Evolutionary conservation across 164 flowering plant species (phyloP).

Genomic region (Kingdonia uniflora): DNA sequence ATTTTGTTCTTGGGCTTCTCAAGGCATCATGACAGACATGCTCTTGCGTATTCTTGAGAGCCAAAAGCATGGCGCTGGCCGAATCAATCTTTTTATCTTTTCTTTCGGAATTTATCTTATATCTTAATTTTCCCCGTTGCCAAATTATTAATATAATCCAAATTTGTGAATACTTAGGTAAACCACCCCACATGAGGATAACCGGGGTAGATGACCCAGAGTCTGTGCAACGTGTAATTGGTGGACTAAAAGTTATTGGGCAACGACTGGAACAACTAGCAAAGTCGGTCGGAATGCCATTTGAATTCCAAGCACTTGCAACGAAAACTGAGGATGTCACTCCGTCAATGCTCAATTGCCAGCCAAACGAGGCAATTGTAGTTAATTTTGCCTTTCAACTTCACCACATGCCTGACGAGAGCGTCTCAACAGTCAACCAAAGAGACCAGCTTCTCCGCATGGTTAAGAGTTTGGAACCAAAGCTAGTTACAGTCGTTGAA

Average conservation of each 20-base stretch:
- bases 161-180: conserved; percentile 13
- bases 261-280: conserved; percentile 69
- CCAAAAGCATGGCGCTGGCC: too few relatives aligned
- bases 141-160: too few relatives aligned
- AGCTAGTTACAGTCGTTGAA: conserved; percentile 86
- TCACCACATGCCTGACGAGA: conserved; percentile 99
- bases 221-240: conserved; percentile 73
- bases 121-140: too few relatives aligned
- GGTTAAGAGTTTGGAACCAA: conserved; percentile 78
- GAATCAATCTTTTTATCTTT: too few relatives aligned
- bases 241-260: conserved; percentile 69
- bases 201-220: conserved; percentile 97
- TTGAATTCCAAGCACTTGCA: conserved; percentile 62
- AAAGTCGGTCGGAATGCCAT: conserved; percentile 41
- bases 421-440: conserved; percentile 81
- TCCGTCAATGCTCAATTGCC: conserved; percentile 52
- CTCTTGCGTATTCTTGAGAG: too few relatives aligned
- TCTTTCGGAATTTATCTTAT: too few relatives aligned
- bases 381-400: conserved; percentile 97
- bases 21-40: too few relatives aligned
- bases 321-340: conserved; percentile 45
- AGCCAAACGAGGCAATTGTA: conserved; percentile 55
- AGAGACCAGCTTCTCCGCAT: conserved; percentile 82
- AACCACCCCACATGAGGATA: conserved; percentile 47
- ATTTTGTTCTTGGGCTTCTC: too few relatives aligned